phyloP scores from a whole-genome alignment of 2,329 filamentous ascomycete genomes.

The Colletotrichum sp. region DNA sequence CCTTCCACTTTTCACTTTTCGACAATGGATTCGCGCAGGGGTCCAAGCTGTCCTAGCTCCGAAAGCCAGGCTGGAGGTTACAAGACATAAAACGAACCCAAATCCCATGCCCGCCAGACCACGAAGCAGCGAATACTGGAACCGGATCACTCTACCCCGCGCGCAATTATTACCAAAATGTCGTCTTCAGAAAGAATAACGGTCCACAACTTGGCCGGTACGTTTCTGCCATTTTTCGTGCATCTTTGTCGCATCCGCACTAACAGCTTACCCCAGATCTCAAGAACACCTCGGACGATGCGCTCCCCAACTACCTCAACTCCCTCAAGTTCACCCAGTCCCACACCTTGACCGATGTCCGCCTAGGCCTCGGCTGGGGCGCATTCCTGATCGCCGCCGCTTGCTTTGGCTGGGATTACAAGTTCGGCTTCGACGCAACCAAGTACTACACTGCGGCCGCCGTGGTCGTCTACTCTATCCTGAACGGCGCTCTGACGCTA shows the following conservation, averaged over 20 bases:
- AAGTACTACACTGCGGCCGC: slow-evolving; percentile 82
- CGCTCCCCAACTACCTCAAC: slow-evolving; percentile 91
- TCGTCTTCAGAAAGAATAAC: slow-evolving; percentile 62
- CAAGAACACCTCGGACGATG: slow-evolving; percentile 96
- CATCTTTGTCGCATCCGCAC: slow-evolving; percentile 14
- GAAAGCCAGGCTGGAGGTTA: slow-evolving; percentile 22
- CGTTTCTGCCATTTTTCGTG: background rate
- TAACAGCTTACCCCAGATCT: slow-evolving; percentile 66
- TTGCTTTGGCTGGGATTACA: slow-evolving; percentile 92
- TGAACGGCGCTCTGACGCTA: slow-evolving; percentile 79
- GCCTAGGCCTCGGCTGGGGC: slow-evolving; percentile 81
- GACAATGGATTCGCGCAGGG: slow-evolving; percentile 1
- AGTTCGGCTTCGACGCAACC: slow-evolving; percentile 85
- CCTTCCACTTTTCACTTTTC: slow-evolving; percentile 23
- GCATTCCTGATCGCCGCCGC: slow-evolving; percentile 81
- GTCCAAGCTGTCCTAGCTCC: slow-evolving; percentile 15
- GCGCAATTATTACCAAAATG: slow-evolving; percentile 32
- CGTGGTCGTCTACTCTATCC: slow-evolving; percentile 76
- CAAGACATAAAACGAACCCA: slow-evolving; percentile 3
- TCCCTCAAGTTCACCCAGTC: slow-evolving; percentile 84
- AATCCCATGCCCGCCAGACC: background rate
- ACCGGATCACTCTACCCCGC: background rate
- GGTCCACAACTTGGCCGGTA: slow-evolving; percentile 72
- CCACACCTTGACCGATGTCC: slow-evolving; percentile 81
- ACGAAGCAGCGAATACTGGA: background rate